Percentiles rank a stretch among this genome's conserved stretches.
phyloP scores from a whole-genome alignment of 225 moss, liverwort and hornwort species.

The Antitrichia curtipendula region DNA sequence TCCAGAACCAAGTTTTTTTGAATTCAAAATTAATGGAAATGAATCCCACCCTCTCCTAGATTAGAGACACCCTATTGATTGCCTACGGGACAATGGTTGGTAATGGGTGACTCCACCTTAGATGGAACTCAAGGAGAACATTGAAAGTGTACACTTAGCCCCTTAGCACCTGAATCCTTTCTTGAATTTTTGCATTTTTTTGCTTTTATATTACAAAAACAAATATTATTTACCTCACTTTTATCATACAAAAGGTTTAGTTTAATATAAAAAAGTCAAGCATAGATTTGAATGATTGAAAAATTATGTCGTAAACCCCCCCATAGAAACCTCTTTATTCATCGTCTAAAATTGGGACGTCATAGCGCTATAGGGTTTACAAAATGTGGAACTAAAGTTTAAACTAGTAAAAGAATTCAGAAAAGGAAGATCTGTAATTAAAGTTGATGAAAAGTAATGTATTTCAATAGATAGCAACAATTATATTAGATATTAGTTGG shows the following conservation, averaged over 20 bases:
- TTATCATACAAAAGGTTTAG: background rate
- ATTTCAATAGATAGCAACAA: background rate
- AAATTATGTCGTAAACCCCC: background rate
- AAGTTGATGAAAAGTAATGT: background rate
- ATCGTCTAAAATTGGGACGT: fast-evolving
- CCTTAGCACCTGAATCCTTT: background rate
- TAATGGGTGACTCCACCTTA: no score
- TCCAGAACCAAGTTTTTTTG: no score
- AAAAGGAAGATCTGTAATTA: background rate
- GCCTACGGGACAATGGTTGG: no score
- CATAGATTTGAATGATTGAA: background rate
- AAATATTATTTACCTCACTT: background rate
- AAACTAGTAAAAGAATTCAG: background rate
- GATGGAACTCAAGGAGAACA: no score
- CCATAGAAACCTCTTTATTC: no score
- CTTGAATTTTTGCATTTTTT: background rate
- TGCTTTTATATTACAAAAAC: background rate
- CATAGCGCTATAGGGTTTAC: fast-evolving
- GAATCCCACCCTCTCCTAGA: no score
- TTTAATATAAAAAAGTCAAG: background rate
- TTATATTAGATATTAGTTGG: no score
- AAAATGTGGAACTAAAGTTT: background rate
- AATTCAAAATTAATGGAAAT: no score
- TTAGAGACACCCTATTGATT: no score
- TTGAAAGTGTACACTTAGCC: background rate